phyloP scores from a whole-genome alignment of 352 stramenopile species.

The Globisporangium alternatum region DNA sequence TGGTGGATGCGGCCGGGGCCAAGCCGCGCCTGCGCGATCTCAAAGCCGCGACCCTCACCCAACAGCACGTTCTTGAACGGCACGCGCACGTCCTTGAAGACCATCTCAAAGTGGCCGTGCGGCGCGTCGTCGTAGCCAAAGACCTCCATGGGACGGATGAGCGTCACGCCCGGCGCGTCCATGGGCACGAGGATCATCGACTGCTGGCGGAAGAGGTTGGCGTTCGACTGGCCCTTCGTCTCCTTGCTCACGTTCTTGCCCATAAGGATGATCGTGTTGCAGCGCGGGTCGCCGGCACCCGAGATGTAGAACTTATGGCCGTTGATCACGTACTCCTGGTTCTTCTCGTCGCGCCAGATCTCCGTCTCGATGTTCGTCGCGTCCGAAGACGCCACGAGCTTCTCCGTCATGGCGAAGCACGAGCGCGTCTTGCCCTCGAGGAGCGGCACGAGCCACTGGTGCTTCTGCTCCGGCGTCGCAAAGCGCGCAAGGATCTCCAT shows the following conservation, averaged over 20 bases:
- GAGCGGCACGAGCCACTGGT: constrained; percentile 91
- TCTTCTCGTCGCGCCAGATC: constrained; percentile 65
- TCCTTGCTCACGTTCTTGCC: constrained; percentile 52
- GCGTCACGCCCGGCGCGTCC: constrained; percentile 85
- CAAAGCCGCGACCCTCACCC: constrained; percentile 83
- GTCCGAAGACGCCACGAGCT: constrained; percentile 93
- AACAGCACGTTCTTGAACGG: constrained; percentile 87
- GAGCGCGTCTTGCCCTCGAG: constrained; percentile 92
- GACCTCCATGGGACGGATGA: constrained; percentile 88
- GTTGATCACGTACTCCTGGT: constrained; percentile 91
- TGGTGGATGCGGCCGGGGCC: constrained; percentile 97
- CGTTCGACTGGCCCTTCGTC: not conserved
- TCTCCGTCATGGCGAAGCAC: constrained; percentile 98
- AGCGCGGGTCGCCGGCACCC: constrained; percentile 94
- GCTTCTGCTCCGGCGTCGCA: constrained; percentile 89
- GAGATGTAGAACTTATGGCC: constrained; percentile 97
- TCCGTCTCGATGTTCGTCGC: constrained; percentile 94
- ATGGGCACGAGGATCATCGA: constrained; percentile 92
- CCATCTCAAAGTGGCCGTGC: constrained; percentile 94
- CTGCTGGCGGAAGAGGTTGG: constrained; percentile 62
- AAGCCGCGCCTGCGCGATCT: constrained; percentile 90
- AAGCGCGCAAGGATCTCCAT: constrained; percentile 98
- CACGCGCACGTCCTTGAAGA: constrained; percentile 93
- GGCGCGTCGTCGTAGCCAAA: constrained; percentile 98
- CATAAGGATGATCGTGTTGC: constrained; percentile 89